Evolutionary conservation across 805 yeast species (phyloP).

Genomic region (Candida golubevii): DNA sequence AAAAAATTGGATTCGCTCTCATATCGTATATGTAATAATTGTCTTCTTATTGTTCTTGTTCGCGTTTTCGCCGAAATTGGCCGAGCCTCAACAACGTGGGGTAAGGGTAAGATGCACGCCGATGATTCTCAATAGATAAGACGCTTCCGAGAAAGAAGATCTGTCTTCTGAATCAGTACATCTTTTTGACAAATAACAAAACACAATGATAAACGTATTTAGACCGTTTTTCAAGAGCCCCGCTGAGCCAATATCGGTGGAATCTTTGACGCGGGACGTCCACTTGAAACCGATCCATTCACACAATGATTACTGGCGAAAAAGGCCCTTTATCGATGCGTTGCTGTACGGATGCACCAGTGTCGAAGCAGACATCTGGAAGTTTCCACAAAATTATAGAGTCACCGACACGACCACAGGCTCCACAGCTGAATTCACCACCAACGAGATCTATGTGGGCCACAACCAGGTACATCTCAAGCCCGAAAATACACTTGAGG

Average conservation of each 20-base stretch:
- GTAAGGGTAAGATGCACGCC: background rate
- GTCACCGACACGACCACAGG: constrained; percentile 25
- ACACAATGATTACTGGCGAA: constrained; percentile 69
- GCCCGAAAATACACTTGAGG: constrained; percentile 42
- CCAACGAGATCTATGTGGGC: constrained; percentile 51
- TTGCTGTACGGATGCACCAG: constrained; percentile 50
- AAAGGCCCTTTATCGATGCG: constrained; percentile 55
- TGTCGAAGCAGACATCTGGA: constrained; percentile 68
- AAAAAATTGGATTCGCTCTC: too few relatives aligned
- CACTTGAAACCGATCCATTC: constrained; percentile 51
- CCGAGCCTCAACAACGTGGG: constrained; percentile 5
- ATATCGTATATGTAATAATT: too few relatives aligned
- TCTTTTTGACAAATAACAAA: too few relatives aligned
- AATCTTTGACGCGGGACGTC: constrained; percentile 33
- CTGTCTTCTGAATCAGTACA: too few relatives aligned
- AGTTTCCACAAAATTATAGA: constrained; percentile 30
- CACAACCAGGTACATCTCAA: constrained; percentile 50
- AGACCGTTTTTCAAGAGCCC: background rate
- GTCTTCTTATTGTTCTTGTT: background rate
- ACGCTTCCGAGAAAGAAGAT: too few relatives aligned
- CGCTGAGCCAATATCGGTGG: constrained; percentile 12
- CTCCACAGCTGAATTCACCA: constrained; percentile 18
- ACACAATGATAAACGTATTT: constrained; percentile 13
- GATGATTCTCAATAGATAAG: too few relatives aligned
- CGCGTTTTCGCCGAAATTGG: constrained; percentile 8